These are phyloP conservation scores for Ceratocystis lukuohia DNA, from an alignment of 2,329 filamentous ascomycete species.

Conservation along the genomic window DNA sequence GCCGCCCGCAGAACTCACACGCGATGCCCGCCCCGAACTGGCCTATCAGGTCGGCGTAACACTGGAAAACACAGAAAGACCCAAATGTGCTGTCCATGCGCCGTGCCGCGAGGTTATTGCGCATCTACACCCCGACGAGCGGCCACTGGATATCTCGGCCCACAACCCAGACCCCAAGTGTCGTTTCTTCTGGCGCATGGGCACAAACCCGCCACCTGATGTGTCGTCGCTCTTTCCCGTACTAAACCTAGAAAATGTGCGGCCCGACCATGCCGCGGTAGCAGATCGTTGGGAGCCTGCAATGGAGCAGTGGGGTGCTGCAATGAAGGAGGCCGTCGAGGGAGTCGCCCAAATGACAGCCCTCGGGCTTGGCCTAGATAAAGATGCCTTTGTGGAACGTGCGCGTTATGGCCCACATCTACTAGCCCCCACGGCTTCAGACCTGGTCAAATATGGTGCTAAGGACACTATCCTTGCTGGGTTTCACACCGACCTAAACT, in stretches of 20 bases:
- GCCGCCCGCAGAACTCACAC: conserved; percentile 32
- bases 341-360: conserved; percentile 47
- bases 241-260: conserved; percentile 42
- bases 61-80: conserved; percentile 49
- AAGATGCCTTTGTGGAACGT: conserved; percentile 40
- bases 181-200: conserved; percentile 51
- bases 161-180: conserved; percentile 49
- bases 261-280: conserved; percentile 37
- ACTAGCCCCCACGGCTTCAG: conserved; percentile 46
- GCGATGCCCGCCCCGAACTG: conserved; percentile 44
- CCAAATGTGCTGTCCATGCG: conserved; percentile 49
- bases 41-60: conserved; percentile 50
- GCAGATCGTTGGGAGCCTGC: conserved; percentile 37
- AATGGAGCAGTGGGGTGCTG: conserved; percentile 44
- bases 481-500: conserved; percentile 53
- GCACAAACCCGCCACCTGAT: conserved; percentile 33
- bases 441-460: conserved; percentile 39
- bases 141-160: conserved; percentile 43
- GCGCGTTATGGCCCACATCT: conserved; percentile 48
- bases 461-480: conserved; percentile 47
- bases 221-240: conserved; percentile 37
- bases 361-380: conserved; percentile 40
- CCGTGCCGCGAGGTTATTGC: conserved; percentile 44
- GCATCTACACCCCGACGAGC: conserved; percentile 40
- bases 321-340: conserved; percentile 47